phyloP scores from a whole-genome alignment of 192 early-diverging fungal genomes.

The Entomortierella chlamydospora region DNA sequence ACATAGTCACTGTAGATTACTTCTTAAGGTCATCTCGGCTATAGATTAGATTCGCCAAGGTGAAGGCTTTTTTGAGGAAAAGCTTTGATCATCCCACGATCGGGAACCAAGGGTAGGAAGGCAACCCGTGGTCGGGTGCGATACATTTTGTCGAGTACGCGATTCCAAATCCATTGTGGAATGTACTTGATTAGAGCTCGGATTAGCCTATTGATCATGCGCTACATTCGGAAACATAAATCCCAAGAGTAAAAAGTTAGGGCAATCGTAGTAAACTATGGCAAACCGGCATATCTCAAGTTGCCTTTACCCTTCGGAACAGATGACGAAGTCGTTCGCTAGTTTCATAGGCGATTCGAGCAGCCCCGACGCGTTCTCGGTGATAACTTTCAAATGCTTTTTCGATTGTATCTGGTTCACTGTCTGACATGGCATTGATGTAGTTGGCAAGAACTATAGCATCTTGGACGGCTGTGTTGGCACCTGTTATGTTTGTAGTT shows the following conservation, averaged over 20 bases:
- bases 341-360: slow-evolving; percentile 10
- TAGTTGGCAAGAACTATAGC: slow-evolving; percentile 16
- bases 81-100: background rate
- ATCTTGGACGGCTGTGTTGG: slow-evolving; percentile 17
- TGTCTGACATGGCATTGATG: background rate
- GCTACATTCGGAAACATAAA: no score
- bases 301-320: slow-evolving; percentile 16
- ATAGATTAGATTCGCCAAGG: background rate
- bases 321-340: slow-evolving; percentile 7
- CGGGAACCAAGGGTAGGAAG: background rate
- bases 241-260: no score
- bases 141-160: slow-evolving; percentile 15
- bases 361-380: background rate
- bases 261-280: no score
- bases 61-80: slow-evolving; percentile 10
- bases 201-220: slow-evolving; percentile 2
- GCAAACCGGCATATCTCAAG: no score
- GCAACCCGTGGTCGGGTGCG: slow-evolving; percentile 11
- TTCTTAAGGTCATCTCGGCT: no score
- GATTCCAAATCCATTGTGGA: slow-evolving; percentile 18
- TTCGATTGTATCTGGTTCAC: background rate
- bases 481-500: background rate
- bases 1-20: no score
- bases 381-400: slow-evolving; percentile 4
- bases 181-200: background rate